A percentile compares a stretch with the other conserved stretches of the same genome.
These are phyloP conservation scores for Akebia trifoliata DNA, from an alignment of 164 flowering plant genomes.

Conservation along the genomic window DNA sequence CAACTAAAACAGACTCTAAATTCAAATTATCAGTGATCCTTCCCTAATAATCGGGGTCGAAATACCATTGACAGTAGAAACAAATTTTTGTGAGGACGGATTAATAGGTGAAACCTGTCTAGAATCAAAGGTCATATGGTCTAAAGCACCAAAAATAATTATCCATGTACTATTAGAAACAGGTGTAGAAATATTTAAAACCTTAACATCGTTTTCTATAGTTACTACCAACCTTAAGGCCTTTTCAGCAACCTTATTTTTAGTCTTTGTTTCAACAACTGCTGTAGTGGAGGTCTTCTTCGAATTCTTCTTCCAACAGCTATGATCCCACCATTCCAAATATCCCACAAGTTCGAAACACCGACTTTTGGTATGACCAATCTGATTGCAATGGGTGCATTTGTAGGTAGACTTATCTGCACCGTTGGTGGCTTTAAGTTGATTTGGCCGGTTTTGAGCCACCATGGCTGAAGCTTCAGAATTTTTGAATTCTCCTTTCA, in stretches of 20 bases:
- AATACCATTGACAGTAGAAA: too few species aligned
- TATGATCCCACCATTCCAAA: conserved; percentile 16
- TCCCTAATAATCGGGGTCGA: too few species aligned
- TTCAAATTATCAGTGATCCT: too few species aligned
- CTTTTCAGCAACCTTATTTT: not conserved
- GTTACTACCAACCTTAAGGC: not conserved
- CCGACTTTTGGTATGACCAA: conserved; percentile 4
- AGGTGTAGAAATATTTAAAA: conserved; percentile 15
- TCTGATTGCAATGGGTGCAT: conserved; percentile 10
- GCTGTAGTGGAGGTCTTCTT: conserved; percentile 3
- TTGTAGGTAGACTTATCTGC: conserved; percentile 4
- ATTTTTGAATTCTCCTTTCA: not conserved
- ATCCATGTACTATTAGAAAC: too few species aligned
- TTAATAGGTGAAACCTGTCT: too few species aligned
- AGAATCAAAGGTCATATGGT: too few species aligned
- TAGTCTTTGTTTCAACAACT: not conserved
- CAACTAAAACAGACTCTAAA: not conserved
- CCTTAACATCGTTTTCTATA: conserved; percentile 3
- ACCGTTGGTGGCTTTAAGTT: not conserved
- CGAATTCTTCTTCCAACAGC: conserved; percentile 3
- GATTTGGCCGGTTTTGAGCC: not conserved
- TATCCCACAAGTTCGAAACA: conserved; percentile 17
- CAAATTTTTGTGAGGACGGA: too few species aligned
- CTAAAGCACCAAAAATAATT: too few species aligned
- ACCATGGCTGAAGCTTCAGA: conserved; percentile 8